These are phyloP conservation scores for Carex pumila DNA, from an alignment of 176 grass and related monocot genomes.

Conservation along the genomic window DNA sequence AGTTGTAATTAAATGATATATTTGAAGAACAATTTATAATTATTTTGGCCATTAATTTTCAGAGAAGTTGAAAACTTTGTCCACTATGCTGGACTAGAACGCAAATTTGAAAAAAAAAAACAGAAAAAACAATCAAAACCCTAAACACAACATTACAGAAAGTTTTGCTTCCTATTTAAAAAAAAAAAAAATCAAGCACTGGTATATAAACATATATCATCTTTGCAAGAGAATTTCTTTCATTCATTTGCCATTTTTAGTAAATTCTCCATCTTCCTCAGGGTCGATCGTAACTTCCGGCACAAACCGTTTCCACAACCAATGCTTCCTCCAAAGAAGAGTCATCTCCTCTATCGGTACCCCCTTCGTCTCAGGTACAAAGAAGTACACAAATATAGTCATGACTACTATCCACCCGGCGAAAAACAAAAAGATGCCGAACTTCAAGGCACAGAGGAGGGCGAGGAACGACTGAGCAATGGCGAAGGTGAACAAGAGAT, in stretches of 20 bases:
- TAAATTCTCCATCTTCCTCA: not conserved
- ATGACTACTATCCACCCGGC: slow-evolving; percentile 69
- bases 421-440: slow-evolving; percentile 94
- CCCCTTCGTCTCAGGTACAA: slow-evolving; percentile 82
- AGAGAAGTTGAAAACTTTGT: too few species aligned
- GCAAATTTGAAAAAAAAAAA: not conserved
- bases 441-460: slow-evolving; percentile 69
- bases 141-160: not conserved
- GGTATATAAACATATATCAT: not conserved
- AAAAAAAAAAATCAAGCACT: too few species aligned
- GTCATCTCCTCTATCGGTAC: slow-evolving; percentile 88
- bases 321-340: slow-evolving; percentile 79
- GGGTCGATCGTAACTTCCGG: slow-evolving; percentile 38
- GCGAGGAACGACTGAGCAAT: slow-evolving; percentile 71
- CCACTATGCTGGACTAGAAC: not conserved
- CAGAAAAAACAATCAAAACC: not conserved
- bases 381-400: slow-evolving; percentile 64
- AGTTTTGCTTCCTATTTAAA: not conserved
- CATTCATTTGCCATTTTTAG: not conserved
- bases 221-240: not conserved
- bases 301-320: slow-evolving; percentile 71
- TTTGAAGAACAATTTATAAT: too few species aligned
- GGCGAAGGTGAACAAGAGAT: slow-evolving; percentile 70
- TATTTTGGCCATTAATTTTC: too few species aligned
- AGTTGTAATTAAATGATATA: too few species aligned